Percentiles rank a stretch among this genome's conserved stretches.
phyloP scores from a whole-genome alignment of 371 early-diverging fungal genomes.

The Lichtheimia ramosa region DNA sequence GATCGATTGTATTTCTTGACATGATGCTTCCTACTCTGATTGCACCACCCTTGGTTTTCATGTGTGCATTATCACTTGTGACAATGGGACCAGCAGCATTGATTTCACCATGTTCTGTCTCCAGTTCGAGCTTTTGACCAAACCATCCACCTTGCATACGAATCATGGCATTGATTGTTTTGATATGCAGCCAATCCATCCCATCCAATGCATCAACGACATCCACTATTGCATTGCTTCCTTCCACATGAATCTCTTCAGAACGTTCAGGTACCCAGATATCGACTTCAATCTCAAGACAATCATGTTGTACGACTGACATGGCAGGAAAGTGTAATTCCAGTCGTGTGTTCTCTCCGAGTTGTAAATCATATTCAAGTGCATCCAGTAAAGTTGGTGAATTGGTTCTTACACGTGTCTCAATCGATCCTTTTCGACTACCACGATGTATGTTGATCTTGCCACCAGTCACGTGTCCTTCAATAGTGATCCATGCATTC shows the following conservation, averaged over 20 bases:
- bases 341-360: not conserved
- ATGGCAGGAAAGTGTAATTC: not conserved
- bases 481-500: slow-evolving; percentile 9
- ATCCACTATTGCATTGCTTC: slow-evolving; percentile 11
- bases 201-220: slow-evolving; percentile 5
- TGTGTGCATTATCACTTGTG: slow-evolving; percentile 5
- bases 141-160: slow-evolving; percentile 4
- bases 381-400: not conserved
- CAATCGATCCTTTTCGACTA: slow-evolving; percentile 14
- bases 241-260: slow-evolving; percentile 5
- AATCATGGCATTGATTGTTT: slow-evolving; percentile 9
- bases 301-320: not conserved
- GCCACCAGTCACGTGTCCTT: slow-evolving; percentile 16
- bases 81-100: slow-evolving; percentile 1
- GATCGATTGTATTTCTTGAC: slow-evolving; percentile 7
- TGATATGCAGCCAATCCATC: slow-evolving; percentile 6
- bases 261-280: slow-evolving; percentile 16
- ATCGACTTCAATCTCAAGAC: slow-evolving; percentile 14
- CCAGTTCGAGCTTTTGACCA: not conserved
- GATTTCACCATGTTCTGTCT: slow-evolving; percentile 18
- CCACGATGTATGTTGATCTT: slow-evolving; percentile 14
- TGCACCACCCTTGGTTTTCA: slow-evolving; percentile 15
- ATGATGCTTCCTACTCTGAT: not conserved
- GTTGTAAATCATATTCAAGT: not conserved
- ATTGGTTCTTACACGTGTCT: slow-evolving; percentile 3